Conservation (phyloP, 305 asterid genomes). For the Rubia peregrina region DNA sequence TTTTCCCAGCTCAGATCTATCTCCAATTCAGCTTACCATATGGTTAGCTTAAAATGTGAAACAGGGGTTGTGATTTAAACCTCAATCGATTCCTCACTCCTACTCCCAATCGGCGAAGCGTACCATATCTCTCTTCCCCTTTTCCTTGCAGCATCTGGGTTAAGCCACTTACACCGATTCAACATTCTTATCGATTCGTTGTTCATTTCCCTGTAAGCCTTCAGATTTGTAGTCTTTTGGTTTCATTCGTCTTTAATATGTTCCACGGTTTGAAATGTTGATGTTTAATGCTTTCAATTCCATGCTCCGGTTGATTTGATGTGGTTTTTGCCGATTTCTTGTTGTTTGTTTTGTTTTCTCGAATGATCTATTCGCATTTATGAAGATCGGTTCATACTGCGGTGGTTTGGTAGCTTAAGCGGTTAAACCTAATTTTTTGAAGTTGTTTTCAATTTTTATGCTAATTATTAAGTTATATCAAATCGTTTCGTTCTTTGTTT, state of each 20-base stretch:
- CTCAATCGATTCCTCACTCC: conserved; percentile 2
- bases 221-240: not conserved
- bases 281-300: not conserved
- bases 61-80: conserved; percentile 7
- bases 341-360: not conserved
- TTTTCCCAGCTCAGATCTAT: too few relatives aligned
- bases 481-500: not conserved
- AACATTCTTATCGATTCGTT: not conserved
- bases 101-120: not conserved
- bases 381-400: conserved; percentile 10
- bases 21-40: too few relatives aligned
- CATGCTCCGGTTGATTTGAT: conserved; percentile 2
- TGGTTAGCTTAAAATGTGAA: not conserved
- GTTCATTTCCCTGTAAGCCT: not conserved
- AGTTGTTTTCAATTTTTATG: not conserved
- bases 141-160: conserved; percentile 9
- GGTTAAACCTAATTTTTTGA: not conserved
- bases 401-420: not conserved
- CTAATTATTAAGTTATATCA: not conserved
- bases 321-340: not conserved
- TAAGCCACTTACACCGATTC: conserved; percentile 15
- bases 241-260: not conserved
- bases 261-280: not conserved
- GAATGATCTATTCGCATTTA: conserved; percentile 5
- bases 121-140: conserved; percentile 3